These are phyloP conservation scores for Alternaria arbusti DNA, from an alignment of 2,329 filamentous ascomycete species.

Conservation along the genomic window DNA sequence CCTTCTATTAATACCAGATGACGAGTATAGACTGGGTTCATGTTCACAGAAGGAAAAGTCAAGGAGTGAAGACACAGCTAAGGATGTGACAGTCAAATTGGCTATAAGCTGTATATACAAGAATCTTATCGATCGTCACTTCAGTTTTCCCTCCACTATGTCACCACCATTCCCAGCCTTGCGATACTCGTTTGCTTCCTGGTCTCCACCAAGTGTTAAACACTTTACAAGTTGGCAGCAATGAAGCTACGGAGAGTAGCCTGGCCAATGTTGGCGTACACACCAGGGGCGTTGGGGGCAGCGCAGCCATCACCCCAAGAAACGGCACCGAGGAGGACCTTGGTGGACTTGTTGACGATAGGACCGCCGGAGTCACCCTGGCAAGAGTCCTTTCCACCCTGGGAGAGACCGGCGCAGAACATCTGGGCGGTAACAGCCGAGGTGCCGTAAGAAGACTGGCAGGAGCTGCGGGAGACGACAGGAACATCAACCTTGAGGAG, in stretches of 20 bases:
- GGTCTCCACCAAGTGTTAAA: neutral
- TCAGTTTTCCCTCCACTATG: neutral
- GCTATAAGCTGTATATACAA: neutral
- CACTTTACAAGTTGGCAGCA: neutral
- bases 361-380: conserved; percentile 41
- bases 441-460: conserved; percentile 25
- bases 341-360: conserved; percentile 22
- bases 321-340: conserved; percentile 9
- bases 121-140: neutral
- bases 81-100: neutral
- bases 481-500: conserved; percentile 40
- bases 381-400: conserved; percentile 42
- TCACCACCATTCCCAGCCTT: neutral
- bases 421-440: conserved; percentile 30
- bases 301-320: conserved; percentile 29
- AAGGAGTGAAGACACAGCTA: neutral
- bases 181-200: neutral
- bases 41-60: neutral
- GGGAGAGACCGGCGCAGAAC: conserved; percentile 32
- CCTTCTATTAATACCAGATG: neutral
- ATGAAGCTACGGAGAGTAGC: neutral
- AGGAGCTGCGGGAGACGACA: conserved; percentile 31
- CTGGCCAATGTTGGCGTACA: conserved; percentile 27
- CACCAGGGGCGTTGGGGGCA: conserved; percentile 27
- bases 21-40: neutral